Conservation (phyloP, 108 stramenopile genomes). For the Nitzschia inconspicua region DNA sequence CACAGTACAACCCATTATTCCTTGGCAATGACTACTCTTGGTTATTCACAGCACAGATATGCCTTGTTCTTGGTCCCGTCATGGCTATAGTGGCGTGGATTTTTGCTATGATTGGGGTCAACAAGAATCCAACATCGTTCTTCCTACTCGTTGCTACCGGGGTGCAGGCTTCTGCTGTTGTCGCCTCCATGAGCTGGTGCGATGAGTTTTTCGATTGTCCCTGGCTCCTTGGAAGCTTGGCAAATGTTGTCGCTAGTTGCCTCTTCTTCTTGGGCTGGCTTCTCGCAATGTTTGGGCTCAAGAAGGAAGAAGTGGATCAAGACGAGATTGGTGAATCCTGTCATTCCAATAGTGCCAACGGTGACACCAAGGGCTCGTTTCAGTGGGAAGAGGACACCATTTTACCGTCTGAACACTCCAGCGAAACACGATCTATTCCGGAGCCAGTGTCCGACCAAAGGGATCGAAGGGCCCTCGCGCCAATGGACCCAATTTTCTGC, state of each 20-base stretch:
- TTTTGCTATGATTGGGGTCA: not conserved
- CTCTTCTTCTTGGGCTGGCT: not conserved
- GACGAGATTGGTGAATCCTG: no score
- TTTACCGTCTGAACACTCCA: no score
- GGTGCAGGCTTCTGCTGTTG: not conserved
- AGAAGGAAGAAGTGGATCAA: no score
- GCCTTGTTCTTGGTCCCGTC: not conserved
- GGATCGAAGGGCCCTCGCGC: no score
- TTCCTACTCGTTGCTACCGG: not conserved
- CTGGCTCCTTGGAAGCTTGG: not conserved
- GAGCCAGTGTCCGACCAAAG: no score
- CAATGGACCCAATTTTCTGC: no score
- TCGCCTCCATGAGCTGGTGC: slow-evolving; percentile 1
- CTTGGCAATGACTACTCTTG: not conserved
- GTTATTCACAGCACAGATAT: not conserved
- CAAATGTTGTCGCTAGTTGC: not conserved
- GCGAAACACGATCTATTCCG: no score
- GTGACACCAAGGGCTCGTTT: no score
- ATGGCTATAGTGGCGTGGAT: not conserved
- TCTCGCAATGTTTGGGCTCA: slow-evolving; percentile 1
- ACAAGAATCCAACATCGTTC: not conserved
- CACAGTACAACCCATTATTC: not conserved
- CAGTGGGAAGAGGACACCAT: no score
- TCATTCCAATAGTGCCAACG: no score
- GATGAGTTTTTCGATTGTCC: slow-evolving; percentile 1